These are phyloP conservation scores for Penicillium parvum DNA, from an alignment of 495 filamentous ascomycete species.

Conservation along the genomic window DNA sequence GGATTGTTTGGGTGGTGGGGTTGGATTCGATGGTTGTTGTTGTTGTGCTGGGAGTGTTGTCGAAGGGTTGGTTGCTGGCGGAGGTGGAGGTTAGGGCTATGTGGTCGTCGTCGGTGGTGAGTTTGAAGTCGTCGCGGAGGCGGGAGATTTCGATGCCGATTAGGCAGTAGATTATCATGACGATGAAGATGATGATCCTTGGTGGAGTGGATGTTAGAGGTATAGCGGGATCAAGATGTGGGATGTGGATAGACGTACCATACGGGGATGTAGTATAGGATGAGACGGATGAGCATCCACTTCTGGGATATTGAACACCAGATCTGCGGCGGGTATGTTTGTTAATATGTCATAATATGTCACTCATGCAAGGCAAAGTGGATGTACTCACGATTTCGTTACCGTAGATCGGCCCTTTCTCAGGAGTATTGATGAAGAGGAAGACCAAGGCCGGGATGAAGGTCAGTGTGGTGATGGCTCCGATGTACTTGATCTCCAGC, in stretches of 20 bases:
- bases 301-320: constrained; percentile 45
- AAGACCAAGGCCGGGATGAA: constrained; percentile 42
- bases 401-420: constrained; percentile 41
- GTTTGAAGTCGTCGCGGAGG: constrained; percentile 32
- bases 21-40: constrained; percentile 13
- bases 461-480: constrained; percentile 30
- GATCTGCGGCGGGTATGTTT: constrained; percentile 25
- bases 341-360: too few species aligned
- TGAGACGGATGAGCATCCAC: constrained; percentile 42
- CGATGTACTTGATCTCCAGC: constrained; percentile 40
- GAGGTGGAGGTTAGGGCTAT: constrained; percentile 17
- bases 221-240: neutral
- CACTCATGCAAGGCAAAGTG: neutral
- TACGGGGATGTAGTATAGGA: constrained; percentile 43
- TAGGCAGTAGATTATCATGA: constrained; percentile 36
- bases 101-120: constrained; percentile 31
- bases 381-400: constrained; percentile 35
- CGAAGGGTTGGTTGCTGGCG: constrained; percentile 3
- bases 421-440: constrained; percentile 35
- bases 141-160: constrained; percentile 41
- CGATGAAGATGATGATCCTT: constrained; percentile 36
- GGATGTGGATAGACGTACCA: constrained; percentile 28
- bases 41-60: constrained; percentile 10
- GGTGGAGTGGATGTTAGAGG: neutral
- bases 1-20: neutral